phyloP scores from a whole-genome alignment of 2,329 filamentous ascomycete genomes.

The Cladosporium sphaerospermum region DNA sequence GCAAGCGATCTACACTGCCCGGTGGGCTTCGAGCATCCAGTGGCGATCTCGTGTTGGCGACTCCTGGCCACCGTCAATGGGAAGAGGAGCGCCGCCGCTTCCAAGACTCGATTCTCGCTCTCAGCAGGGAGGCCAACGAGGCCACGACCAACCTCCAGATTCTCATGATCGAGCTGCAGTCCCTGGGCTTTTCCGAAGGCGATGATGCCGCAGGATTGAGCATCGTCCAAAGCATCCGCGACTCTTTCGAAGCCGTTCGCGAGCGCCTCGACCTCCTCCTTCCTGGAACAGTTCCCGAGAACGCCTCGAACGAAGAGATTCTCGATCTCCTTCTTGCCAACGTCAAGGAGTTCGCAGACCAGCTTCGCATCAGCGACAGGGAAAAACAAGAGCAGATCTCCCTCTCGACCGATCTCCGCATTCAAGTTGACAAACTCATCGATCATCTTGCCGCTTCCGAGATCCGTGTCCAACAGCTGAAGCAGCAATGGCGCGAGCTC shows the following conservation, averaged over 20 bases:
- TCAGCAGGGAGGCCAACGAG: slow-evolving; percentile 34
- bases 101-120: slow-evolving; percentile 36
- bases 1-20: slow-evolving; percentile 1
- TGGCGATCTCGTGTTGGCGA: slow-evolving; percentile 13
- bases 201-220: slow-evolving; percentile 27
- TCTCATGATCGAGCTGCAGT: slow-evolving; percentile 39
- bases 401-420: slow-evolving; percentile 29
- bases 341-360: slow-evolving; percentile 29
- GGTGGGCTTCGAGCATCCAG: slow-evolving; percentile 4
- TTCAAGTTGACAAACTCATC: slow-evolving; percentile 32
- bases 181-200: slow-evolving; percentile 32
- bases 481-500: slow-evolving; percentile 32
- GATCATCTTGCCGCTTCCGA: slow-evolving; percentile 31
- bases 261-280: slow-evolving; percentile 35
- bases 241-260: slow-evolving; percentile 36
- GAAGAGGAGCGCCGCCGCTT: slow-evolving; percentile 27
- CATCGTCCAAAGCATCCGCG: slow-evolving; percentile 35
- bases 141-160: slow-evolving; percentile 37
- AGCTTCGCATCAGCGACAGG: slow-evolving; percentile 31
- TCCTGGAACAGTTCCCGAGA: slow-evolving; percentile 32
- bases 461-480: slow-evolving; percentile 32
- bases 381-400: slow-evolving; percentile 30
- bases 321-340: slow-evolving; percentile 33
- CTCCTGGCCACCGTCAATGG: slow-evolving; percentile 7
- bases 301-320: slow-evolving; percentile 35